Evolutionary conservation across 1,284 basidiomycete genomes (phyloP).

Genomic region (Cerioporus squamosus): DNA sequence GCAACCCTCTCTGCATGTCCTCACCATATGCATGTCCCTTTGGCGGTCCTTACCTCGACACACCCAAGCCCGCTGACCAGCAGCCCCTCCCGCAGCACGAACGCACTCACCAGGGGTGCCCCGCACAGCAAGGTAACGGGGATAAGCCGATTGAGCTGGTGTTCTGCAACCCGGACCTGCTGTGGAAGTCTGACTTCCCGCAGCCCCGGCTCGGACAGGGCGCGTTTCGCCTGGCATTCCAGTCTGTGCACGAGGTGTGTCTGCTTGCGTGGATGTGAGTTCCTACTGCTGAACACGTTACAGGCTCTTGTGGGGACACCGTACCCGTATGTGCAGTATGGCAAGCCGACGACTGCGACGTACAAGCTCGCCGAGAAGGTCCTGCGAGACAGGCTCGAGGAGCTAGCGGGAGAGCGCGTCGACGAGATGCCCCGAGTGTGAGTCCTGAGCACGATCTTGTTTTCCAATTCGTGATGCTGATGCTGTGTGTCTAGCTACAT

Average conservation of each 20-base stretch:
- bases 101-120: too few relatives aligned
- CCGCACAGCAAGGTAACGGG: too few relatives aligned
- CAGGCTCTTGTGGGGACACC: conserved; percentile 77
- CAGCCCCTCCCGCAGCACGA: too few relatives aligned
- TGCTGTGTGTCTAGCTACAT: conserved; percentile 66
- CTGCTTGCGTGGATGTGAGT: too few relatives aligned
- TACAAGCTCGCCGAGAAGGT: conserved; percentile 85
- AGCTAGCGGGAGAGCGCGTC: conserved; percentile 43
- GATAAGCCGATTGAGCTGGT: conserved; percentile 77
- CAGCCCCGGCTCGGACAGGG: conserved; percentile 88
- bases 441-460: conserved; percentile 28
- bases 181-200: conserved; percentile 86
- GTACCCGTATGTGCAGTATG: conserved; percentile 77
- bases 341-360: conserved; percentile 82
- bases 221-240: conserved; percentile 85
- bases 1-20: too few relatives aligned
- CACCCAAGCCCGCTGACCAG: conserved; percentile 1
- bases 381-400: conserved; percentile 56
- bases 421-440: conserved; percentile 41
- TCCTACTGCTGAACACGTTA: too few relatives aligned
- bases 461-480: neutral
- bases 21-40: too few relatives aligned
- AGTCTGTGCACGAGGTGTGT: conserved; percentile 76
- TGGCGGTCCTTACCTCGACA: conserved; percentile 51
- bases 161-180: conserved; percentile 91